These are phyloP conservation scores for Periconia macrospinosa DNA, from an alignment of 2,329 filamentous ascomycete species.

Conservation along the genomic window DNA sequence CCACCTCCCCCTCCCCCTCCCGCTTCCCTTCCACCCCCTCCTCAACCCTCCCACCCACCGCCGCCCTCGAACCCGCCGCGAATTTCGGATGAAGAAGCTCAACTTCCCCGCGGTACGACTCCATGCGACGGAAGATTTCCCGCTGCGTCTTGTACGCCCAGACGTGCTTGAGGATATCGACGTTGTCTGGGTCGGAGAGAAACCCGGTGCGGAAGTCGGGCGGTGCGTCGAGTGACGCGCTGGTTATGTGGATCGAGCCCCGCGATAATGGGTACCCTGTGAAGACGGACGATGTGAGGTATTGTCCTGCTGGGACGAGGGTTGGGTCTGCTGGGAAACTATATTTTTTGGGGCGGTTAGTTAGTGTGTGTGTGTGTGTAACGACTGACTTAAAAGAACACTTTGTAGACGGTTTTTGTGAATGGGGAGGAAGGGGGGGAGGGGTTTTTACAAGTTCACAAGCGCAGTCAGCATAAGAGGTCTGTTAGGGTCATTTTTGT, in stretches of 20 bases:
- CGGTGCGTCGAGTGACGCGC: slow-evolving; percentile 38
- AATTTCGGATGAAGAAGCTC: slow-evolving; percentile 42
- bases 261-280: slow-evolving; percentile 64
- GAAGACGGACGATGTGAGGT: slow-evolving; percentile 57
- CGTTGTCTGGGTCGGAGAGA: slow-evolving; percentile 56
- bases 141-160: slow-evolving; percentile 69
- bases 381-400: no score
- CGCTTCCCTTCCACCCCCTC: slow-evolving; percentile 16
- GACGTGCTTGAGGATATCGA: slow-evolving; percentile 62
- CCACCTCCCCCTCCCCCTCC: slow-evolving; percentile 13
- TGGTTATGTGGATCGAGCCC: slow-evolving; percentile 61
- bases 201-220: slow-evolving; percentile 62
- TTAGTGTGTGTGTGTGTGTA: no score
- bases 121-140: slow-evolving; percentile 61
- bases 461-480: slow-evolving; percentile 53
- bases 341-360: not conserved
- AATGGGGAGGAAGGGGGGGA: not conserved
- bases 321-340: slow-evolving; percentile 35
- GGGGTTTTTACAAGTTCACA: slow-evolving; percentile 35
- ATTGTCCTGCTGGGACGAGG: slow-evolving; percentile 48
- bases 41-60: slow-evolving; percentile 30
- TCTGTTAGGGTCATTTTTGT: slow-evolving; percentile 49
- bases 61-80: slow-evolving; percentile 49
- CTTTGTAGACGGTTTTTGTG: not conserved
- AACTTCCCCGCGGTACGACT: slow-evolving; percentile 52